phyloP scores from a whole-genome alignment of 1,284 basidiomycete genomes.

The Cutaneotrichosporon curvatum region DNA sequence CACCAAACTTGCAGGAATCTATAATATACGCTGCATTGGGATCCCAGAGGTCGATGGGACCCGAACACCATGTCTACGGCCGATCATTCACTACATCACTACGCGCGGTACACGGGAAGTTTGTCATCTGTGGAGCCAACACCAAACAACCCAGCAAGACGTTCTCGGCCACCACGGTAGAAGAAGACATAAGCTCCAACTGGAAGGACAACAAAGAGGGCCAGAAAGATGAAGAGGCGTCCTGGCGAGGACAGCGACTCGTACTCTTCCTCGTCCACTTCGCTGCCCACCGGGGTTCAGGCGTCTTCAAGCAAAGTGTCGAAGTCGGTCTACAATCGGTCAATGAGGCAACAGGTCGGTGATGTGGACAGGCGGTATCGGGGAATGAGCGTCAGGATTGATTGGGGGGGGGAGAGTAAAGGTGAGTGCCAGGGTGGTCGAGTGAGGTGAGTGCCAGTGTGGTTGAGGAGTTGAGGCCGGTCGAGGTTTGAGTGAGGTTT shows the following conservation, averaged over 20 bases:
- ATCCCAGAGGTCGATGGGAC: no score
- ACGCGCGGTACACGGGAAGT: no score
- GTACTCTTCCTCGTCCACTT: constrained; percentile 21
- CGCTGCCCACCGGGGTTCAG: neutral
- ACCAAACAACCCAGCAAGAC: constrained; percentile 2
- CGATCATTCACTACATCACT: no score
- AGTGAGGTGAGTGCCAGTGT: neutral
- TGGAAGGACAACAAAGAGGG: constrained; percentile 51
- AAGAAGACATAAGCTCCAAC: constrained; percentile 56
- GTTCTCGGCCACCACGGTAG: constrained; percentile 33
- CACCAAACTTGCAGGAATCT: no score
- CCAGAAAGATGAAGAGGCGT: constrained; percentile 48
- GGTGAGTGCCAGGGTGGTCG: neutral
- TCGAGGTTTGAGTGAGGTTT: constrained; percentile 3
- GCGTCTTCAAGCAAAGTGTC: neutral
- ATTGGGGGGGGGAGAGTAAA: neutral
- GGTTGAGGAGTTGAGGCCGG: neutral
- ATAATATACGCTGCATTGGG: no score
- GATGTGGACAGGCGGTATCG: no score
- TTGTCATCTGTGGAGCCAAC: neutral
- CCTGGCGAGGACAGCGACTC: constrained; percentile 38
- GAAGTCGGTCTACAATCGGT: constrained; percentile 7
- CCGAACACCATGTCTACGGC: no score
- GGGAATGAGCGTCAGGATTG: neutral
- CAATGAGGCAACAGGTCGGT: no score